These are phyloP conservation scores for Scytalidium lignicola DNA, from an alignment of 2,329 filamentous ascomycete genomes.

Conservation along the genomic window DNA sequence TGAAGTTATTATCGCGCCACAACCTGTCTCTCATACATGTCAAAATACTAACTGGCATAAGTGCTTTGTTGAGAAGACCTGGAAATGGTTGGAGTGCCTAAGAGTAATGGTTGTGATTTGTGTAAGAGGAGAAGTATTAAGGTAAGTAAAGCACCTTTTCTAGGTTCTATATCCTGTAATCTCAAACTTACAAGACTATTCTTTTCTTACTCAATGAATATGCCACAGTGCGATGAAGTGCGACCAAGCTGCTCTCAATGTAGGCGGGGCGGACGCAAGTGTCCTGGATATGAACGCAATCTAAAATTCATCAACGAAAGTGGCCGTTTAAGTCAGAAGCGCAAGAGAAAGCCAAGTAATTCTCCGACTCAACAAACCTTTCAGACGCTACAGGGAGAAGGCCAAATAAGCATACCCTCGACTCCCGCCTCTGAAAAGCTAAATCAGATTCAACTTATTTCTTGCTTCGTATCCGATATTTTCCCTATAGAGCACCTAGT, in stretches of 20 bases:
- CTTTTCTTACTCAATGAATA: constrained; percentile 1
- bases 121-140: background rate
- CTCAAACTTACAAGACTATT: background rate
- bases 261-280: constrained; percentile 11
- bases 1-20: too few relatives aligned
- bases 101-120: background rate
- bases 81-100: background rate
- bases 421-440: background rate
- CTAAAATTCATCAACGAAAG: background rate
- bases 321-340: background rate
- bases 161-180: background rate
- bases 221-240: constrained; percentile 18
- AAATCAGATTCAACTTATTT: background rate
- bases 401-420: background rate
- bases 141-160: background rate
- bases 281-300: constrained; percentile 15
- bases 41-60: too few relatives aligned
- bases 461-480: background rate
- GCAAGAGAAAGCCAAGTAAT: background rate
- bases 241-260: constrained; percentile 16
- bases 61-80: too few relatives aligned
- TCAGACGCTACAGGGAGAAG: background rate
- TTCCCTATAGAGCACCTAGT: background rate
- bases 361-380: background rate
- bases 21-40: too few relatives aligned